Evolutionary conservation across 768 basidiomycete genomes (phyloP).

Genomic region (Mycena floridula): DNA sequence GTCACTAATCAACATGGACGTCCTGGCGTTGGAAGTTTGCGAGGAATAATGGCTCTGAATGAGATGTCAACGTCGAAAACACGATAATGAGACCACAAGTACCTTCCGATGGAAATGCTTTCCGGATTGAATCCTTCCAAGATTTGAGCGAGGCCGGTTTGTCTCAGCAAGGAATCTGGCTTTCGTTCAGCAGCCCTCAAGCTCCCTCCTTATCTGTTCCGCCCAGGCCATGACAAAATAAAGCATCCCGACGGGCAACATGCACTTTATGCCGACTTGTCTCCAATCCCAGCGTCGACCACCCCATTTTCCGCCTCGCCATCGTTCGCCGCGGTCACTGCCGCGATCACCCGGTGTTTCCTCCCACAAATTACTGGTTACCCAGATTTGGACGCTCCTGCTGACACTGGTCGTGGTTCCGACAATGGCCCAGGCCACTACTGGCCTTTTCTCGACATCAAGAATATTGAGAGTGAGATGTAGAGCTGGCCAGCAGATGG

Average conservation of each 20-base stretch:
- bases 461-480: conserved; percentile 77
- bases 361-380: conserved; percentile 82
- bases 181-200: conserved; percentile 24
- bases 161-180: no score
- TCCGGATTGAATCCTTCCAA: no score
- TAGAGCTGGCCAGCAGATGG: conserved; percentile 95
- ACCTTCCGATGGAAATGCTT: no score
- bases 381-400: conserved; percentile 89
- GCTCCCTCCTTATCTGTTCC: conserved; percentile 43
- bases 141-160: no score
- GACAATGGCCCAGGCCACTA: conserved; percentile 86
- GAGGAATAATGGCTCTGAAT: no score
- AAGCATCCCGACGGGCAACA: conserved; percentile 64
- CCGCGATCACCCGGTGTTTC: conserved; percentile 22
- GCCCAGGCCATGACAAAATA: conserved; percentile 84
- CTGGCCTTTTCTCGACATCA: conserved; percentile 62
- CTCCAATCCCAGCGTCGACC: conserved; percentile 79
- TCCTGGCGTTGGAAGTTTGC: no score
- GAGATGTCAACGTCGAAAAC: no score
- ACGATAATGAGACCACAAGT: no score
- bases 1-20: no score
- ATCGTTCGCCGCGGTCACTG: conserved; percentile 15
- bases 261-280: conserved; percentile 62
- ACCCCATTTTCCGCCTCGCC: conserved; percentile 44
- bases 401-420: conserved; percentile 84